Percentiles rank a stretch among this genome's conserved stretches.
Evolutionary conservation across 2,329 filamentous ascomycete genomes (phyloP).

Genomic region (Ceratocystis variospora): DNA sequence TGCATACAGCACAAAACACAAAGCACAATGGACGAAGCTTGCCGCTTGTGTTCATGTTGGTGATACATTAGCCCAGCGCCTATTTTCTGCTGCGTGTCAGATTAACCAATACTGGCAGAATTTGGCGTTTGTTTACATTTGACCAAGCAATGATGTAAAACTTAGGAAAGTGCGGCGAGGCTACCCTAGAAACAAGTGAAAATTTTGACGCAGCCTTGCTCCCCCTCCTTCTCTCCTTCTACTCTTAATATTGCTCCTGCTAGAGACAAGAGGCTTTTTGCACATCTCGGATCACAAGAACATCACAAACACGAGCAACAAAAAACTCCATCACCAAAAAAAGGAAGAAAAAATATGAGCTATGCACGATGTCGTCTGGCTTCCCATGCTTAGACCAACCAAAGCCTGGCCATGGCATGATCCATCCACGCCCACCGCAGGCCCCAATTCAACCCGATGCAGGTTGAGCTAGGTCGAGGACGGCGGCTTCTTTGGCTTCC

Average conservation of each 20-base stretch:
- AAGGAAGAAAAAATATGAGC: neutral
- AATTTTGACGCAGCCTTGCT: neutral
- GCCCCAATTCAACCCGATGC: neutral
- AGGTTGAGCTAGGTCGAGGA: no score
- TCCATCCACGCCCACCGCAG: conserved; percentile 2
- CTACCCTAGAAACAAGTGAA: neutral
- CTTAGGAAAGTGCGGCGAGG: neutral
- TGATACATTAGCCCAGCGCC: neutral
- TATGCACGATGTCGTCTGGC: neutral
- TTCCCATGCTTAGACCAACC: neutral
- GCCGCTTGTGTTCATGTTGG: neutral
- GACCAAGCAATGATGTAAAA: neutral
- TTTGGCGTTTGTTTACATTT: no score
- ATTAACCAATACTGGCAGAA: no score
- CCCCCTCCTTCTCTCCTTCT: neutral
- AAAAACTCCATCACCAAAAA: neutral
- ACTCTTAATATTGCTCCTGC: neutral
- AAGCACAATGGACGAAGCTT: neutral
- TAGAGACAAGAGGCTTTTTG: neutral
- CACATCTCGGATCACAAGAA: neutral
- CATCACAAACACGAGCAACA: neutral
- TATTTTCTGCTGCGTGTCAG: neutral
- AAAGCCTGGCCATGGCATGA: neutral
- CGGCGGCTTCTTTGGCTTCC: neutral
- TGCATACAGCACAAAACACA: neutral